Evolutionary conservation across 257 asterid genomes (phyloP).

Genomic region (Echium plantagineum): DNA sequence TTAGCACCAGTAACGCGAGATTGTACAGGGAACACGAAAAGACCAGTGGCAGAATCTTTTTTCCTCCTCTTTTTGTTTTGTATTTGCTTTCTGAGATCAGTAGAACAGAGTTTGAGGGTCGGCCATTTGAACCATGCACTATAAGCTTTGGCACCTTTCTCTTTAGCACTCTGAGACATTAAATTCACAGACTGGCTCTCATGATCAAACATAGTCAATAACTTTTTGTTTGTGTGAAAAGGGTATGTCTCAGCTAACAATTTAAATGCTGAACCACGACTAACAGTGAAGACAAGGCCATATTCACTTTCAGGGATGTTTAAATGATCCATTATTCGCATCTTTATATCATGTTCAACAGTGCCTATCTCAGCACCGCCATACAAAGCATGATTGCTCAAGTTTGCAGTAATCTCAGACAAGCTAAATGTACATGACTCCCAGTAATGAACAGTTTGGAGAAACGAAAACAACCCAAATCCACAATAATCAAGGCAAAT

Average conservation of each 20-base stretch:
- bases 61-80: slow-evolving; percentile 46
- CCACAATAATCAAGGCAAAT: slow-evolving; percentile 98
- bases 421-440: slow-evolving; percentile 87
- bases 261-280: slow-evolving; percentile 96
- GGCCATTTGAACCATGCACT: slow-evolving; percentile 15
- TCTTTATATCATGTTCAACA: slow-evolving; percentile 74
- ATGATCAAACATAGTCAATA: slow-evolving; percentile 95
- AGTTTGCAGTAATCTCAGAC: slow-evolving; percentile 91
- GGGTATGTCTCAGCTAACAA: slow-evolving; percentile 93
- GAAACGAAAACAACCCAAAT: slow-evolving; percentile 87
- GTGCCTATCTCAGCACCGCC: slow-evolving; percentile 90
- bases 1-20: slow-evolving; percentile 95
- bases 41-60: slow-evolving; percentile 11
- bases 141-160: slow-evolving; percentile 8
- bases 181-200: slow-evolving; percentile 94
- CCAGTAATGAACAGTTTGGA: slow-evolving; percentile 93
- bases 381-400: slow-evolving; percentile 93
- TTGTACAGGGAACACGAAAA: slow-evolving; percentile 25
- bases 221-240: slow-evolving; percentile 80
- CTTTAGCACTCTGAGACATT: slow-evolving; percentile 64
- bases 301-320: slow-evolving; percentile 94
- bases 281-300: slow-evolving; percentile 94
- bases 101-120: slow-evolving; percentile 9
- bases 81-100: slow-evolving; percentile 20
- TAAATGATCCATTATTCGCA: slow-evolving; percentile 84